phyloP scores from a whole-genome alignment of 441 rosid genomes.

The Gossypium aridum region DNA sequence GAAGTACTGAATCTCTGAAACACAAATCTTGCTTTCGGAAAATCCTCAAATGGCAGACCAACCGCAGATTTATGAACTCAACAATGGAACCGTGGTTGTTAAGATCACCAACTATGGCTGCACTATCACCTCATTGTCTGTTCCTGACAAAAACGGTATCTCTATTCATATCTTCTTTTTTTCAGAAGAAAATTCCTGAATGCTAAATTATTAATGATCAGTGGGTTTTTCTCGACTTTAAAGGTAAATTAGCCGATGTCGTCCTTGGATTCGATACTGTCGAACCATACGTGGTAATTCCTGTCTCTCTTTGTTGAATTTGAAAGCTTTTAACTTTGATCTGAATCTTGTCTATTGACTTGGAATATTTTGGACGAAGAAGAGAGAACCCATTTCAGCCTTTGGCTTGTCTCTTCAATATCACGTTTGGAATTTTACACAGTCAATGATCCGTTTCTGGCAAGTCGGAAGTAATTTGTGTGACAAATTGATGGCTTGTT shows the following conservation, averaged over 20 bases:
- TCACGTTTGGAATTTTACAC: neutral
- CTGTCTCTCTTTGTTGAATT: neutral
- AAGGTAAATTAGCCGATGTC: conserved; percentile 68
- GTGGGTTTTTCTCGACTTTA: conserved; percentile 3
- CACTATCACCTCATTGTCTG: conserved; percentile 66
- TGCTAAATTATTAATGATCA: neutral
- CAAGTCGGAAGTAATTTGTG: neutral
- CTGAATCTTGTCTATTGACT: neutral
- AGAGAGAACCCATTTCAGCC: neutral
- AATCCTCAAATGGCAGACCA: conserved; percentile 52
- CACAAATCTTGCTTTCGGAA: neutral
- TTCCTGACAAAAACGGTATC: conserved; percentile 73
- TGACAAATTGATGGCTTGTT: neutral
- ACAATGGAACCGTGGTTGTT: conserved; percentile 71
- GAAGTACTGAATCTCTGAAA: neutral
- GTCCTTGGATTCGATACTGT: conserved; percentile 83
- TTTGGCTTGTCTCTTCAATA: neutral
- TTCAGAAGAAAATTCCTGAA: neutral
- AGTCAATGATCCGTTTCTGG: neutral
- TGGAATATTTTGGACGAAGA: neutral
- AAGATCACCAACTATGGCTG: conserved; percentile 73
- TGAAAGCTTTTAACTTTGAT: neutral
- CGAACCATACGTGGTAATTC: conserved; percentile 65
- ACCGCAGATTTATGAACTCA: conserved; percentile 69
- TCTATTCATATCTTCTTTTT: neutral